Conservation (phyloP, 2,329 filamentous ascomycete species). For the Hymenoscyphus fraxineus region DNA sequence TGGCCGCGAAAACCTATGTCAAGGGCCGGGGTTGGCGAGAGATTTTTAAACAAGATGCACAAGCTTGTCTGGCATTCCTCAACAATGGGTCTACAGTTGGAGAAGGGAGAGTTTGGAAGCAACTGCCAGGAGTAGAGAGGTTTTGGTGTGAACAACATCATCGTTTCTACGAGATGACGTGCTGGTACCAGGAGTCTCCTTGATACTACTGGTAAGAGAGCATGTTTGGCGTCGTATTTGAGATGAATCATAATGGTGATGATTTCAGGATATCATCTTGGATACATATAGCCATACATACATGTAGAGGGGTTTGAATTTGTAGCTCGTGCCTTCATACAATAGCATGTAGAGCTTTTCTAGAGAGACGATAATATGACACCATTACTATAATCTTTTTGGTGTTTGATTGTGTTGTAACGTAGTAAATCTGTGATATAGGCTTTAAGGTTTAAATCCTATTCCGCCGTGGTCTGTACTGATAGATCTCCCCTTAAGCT, state of each 20-base stretch:
- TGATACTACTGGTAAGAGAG: neutral
- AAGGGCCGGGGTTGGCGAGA: neutral
- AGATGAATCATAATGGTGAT: neutral
- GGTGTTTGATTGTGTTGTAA: too few species aligned
- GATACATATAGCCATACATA: neutral
- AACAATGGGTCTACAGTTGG: neutral
- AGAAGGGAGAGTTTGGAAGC: constrained; percentile 12
- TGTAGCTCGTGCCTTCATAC: neutral
- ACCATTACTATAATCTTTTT: neutral
- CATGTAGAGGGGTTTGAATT: neutral
- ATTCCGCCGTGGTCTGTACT: too few species aligned
- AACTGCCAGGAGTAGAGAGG: constrained; percentile 14
- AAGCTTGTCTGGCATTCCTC: neutral
- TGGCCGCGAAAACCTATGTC: neutral
- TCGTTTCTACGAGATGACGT: constrained; percentile 15
- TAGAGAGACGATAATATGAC: neutral
- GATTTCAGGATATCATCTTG: neutral
- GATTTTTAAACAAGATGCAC: neutral
- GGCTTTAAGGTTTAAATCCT: too few species aligned
- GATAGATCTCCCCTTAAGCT: too few species aligned
- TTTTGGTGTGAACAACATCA: constrained; percentile 18
- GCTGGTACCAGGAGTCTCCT: constrained; percentile 7
- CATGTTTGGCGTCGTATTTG: neutral
- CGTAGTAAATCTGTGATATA: too few species aligned
- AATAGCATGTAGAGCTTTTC: neutral